These are phyloP conservation scores for Ogataea dorogensis DNA, from an alignment of 805 yeast species.

Conservation along the genomic window DNA sequence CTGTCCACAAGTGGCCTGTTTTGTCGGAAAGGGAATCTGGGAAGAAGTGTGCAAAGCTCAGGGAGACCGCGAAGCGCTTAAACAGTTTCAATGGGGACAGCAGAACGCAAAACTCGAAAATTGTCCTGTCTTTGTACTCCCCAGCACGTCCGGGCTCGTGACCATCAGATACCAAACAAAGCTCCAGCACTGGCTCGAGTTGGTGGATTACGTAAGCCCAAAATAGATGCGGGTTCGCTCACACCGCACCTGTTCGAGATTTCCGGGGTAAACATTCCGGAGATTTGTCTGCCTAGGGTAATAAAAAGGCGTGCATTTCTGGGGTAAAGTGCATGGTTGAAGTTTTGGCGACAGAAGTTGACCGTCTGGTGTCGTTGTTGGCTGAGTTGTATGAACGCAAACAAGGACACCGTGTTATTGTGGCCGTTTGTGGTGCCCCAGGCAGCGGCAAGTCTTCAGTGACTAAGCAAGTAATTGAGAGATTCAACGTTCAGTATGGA, in stretches of 20 bases:
- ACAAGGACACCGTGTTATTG: slow-evolving; percentile 7
- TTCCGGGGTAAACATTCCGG: slow-evolving; percentile 5
- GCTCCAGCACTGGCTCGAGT: slow-evolving; percentile 45
- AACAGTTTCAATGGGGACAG: slow-evolving; percentile 54
- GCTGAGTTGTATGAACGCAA: slow-evolving; percentile 1
- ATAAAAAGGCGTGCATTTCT: background rate
- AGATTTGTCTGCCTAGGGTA: slow-evolving; percentile 1
- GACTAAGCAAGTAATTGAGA: slow-evolving; percentile 1
- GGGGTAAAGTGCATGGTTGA: background rate
- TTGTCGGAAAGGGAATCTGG: slow-evolving; percentile 79
- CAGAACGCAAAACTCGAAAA: slow-evolving; percentile 31
- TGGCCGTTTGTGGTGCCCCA: slow-evolving; percentile 15
- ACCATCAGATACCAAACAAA: slow-evolving; percentile 48
- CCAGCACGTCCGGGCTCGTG: slow-evolving; percentile 73
- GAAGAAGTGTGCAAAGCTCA: slow-evolving; percentile 47
- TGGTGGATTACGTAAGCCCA: slow-evolving; percentile 31
- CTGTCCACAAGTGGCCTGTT: slow-evolving; percentile 46
- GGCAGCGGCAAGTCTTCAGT: slow-evolving; percentile 15
- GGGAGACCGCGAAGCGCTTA: slow-evolving; percentile 31
- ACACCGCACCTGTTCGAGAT: background rate
- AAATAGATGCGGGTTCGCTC: slow-evolving; percentile 1
- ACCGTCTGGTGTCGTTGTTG: slow-evolving; percentile 1
- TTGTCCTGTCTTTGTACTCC: slow-evolving; percentile 53
- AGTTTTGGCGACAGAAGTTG: slow-evolving; percentile 4
- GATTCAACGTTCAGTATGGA: slow-evolving; percentile 5